Conservation (phyloP, 2,329 filamentous ascomycete species). For the Hawksworthiomyces lignivorus region DNA sequence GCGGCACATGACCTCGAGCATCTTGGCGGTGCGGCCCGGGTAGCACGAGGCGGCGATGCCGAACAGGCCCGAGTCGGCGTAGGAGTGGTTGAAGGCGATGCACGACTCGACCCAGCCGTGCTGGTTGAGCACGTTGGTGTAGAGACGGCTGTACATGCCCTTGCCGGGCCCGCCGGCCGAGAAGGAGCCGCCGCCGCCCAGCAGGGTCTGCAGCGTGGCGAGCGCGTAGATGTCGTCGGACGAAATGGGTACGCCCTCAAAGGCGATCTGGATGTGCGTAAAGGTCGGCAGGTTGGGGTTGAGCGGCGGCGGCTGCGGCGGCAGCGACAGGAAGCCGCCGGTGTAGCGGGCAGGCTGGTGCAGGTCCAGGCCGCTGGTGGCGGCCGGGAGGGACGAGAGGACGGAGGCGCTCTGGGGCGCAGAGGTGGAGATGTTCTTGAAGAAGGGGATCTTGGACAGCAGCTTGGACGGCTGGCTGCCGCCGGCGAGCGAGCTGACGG, state of each 20-base stretch:
- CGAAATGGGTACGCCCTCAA: slow-evolving; percentile 86
- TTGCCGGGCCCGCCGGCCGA: slow-evolving; percentile 94
- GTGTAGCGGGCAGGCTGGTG: slow-evolving; percentile 72
- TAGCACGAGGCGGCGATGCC: slow-evolving; percentile 84
- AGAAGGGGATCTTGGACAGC: slow-evolving; percentile 68
- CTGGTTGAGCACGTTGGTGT: slow-evolving; percentile 96
- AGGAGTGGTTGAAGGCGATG: slow-evolving; percentile 93
- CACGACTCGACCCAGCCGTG: slow-evolving; percentile 96
- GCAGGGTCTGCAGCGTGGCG: slow-evolving; percentile 87
- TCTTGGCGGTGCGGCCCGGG: slow-evolving; percentile 67
- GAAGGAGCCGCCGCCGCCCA: slow-evolving; percentile 93
- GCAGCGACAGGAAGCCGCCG: slow-evolving; percentile 83
- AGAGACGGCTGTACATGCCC: slow-evolving; percentile 97
- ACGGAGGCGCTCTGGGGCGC: slow-evolving; percentile 55
- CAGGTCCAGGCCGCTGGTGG: slow-evolving; percentile 55
- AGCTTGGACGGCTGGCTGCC: slow-evolving; percentile 51
- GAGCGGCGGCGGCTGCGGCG: slow-evolving; percentile 66
- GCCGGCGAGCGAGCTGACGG: slow-evolving; percentile 5
- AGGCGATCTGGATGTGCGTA: slow-evolving; percentile 90
- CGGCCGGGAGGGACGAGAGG: slow-evolving; percentile 35
- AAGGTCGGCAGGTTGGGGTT: slow-evolving; percentile 74
- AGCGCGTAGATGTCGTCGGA: slow-evolving; percentile 94
- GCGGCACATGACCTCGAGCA: slow-evolving; percentile 93
- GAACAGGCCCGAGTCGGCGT: slow-evolving; percentile 92
- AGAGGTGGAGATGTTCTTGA: slow-evolving; percentile 81